Conservation (phyloP, 2,329 filamentous ascomycete genomes). For the Cryphonectria japonica region DNA sequence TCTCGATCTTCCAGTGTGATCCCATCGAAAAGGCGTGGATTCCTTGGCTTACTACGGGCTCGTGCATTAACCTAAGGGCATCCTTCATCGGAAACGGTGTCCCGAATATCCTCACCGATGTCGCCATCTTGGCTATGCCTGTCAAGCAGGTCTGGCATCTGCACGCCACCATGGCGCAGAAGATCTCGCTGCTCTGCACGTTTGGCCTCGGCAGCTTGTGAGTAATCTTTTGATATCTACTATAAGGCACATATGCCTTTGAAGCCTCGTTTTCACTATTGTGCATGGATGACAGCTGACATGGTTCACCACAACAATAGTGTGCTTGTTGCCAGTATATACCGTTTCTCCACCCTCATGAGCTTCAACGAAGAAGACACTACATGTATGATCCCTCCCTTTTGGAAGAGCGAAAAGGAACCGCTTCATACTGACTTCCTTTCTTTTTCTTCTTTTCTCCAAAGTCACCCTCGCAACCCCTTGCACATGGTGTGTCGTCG, state of each 20-base stretch:
- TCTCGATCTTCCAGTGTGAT: constrained; percentile 43
- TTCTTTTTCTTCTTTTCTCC: neutral
- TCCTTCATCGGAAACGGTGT: constrained; percentile 50
- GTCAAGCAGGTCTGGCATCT: constrained; percentile 31
- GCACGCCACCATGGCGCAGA: constrained; percentile 22
- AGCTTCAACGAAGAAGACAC: constrained; percentile 36
- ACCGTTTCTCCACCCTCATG: constrained; percentile 39
- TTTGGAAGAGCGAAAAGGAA: no score
- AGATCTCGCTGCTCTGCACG: constrained; percentile 22
- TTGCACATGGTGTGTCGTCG: constrained; percentile 41
- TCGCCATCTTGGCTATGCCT: constrained; percentile 39
- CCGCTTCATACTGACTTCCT: neutral
- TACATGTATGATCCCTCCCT: constrained; percentile 23
- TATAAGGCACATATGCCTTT: neutral
- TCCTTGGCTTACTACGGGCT: constrained; percentile 36
- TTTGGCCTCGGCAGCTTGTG: constrained; percentile 40
- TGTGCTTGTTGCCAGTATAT: constrained; percentile 36
- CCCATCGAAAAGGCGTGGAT: constrained; percentile 44
- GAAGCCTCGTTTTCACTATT: neutral
- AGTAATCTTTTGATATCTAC: constrained; percentile 25
- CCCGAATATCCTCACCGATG: constrained; percentile 46
- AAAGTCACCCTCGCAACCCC: constrained; percentile 37
- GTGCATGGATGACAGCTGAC: neutral
- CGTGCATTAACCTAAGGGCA: constrained; percentile 45
- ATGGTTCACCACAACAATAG: constrained; percentile 23